Conservation (phyloP, 768 basidiomycete species). For the Astraeus odoratus region DNA sequence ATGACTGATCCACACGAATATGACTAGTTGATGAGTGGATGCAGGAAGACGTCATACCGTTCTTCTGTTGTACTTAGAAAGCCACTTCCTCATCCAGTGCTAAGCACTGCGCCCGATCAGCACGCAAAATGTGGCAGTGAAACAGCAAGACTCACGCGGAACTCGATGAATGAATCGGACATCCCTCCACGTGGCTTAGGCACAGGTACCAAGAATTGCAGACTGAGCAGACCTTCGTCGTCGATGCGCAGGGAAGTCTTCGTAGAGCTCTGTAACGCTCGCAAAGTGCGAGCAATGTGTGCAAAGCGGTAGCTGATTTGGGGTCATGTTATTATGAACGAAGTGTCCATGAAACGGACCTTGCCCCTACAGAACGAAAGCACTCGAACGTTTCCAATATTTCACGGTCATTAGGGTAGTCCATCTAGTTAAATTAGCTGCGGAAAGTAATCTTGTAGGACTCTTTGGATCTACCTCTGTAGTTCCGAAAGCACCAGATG, state of each 20-base stretch:
- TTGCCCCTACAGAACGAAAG: constrained; percentile 54
- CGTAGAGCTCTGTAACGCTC: constrained; percentile 74
- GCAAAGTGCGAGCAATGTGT: constrained; percentile 65
- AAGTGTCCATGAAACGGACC: constrained; percentile 36
- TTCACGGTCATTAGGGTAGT: constrained; percentile 90
- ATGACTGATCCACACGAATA: too few species aligned
- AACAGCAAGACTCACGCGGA: constrained; percentile 52
- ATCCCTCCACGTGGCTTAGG: constrained; percentile 32
- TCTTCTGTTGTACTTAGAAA: neutral
- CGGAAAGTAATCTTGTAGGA: neutral
- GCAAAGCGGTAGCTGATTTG: constrained; percentile 66
- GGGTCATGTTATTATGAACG: neutral
- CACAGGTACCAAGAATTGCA: constrained; percentile 84
- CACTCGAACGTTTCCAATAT: constrained; percentile 92
- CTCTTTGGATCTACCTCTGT: constrained; percentile 53
- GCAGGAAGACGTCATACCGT: neutral
- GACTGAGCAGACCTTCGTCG: constrained; percentile 69
- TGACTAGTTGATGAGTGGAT: too few species aligned
- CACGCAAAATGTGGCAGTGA: neutral
- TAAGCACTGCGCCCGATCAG: constrained; percentile 22
- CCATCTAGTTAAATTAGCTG: constrained; percentile 57
- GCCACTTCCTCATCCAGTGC: constrained; percentile 26
- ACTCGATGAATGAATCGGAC: constrained; percentile 76
- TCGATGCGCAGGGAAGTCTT: constrained; percentile 90
- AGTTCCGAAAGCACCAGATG: constrained; percentile 75